These are phyloP conservation scores for Cladorrhinum samala DNA, from an alignment of 495 filamentous ascomycete genomes.

Conservation along the genomic window DNA sequence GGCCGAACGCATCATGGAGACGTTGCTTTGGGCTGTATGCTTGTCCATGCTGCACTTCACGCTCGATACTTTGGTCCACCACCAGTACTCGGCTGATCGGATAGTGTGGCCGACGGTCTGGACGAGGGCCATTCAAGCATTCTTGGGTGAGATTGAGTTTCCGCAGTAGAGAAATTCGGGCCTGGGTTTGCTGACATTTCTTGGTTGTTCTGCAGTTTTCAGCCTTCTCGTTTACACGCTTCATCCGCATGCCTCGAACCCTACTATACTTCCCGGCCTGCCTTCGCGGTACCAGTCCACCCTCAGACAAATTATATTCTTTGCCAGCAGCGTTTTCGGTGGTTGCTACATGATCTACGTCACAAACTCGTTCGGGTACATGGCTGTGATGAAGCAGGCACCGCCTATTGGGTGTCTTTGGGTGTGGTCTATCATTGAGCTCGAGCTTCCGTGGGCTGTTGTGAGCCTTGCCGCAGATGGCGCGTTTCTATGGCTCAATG, in stretches of 20 bases:
- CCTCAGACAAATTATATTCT: constrained; percentile 57
- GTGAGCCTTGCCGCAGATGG: constrained; percentile 54
- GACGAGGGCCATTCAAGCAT: constrained; percentile 43
- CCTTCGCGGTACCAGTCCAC: constrained; percentile 38
- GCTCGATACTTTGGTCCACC: constrained; percentile 81
- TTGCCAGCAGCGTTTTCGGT: constrained; percentile 43
- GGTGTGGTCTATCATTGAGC: constrained; percentile 90
- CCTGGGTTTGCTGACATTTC: not conserved
- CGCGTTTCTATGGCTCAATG: constrained; percentile 64
- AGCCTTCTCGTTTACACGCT: constrained; percentile 54
- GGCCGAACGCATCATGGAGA: constrained; percentile 49
- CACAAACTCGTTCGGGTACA: constrained; percentile 72
- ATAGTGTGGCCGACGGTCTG: constrained; percentile 55
- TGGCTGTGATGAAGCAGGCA: constrained; percentile 85
- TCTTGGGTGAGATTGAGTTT: constrained; percentile 37
- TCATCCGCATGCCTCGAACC: constrained; percentile 46
- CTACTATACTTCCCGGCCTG: constrained; percentile 37
- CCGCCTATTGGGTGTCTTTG: constrained; percentile 85
- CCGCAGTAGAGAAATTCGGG: too few relatives aligned
- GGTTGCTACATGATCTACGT: constrained; percentile 77
- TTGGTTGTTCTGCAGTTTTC: constrained; percentile 44
- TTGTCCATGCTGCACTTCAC: constrained; percentile 80
- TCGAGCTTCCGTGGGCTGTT: constrained; percentile 62
- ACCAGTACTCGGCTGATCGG: constrained; percentile 70
- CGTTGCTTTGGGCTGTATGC: constrained; percentile 63